Evolutionary conservation across 164 flowering plant genomes (phyloP).

Genomic region (Aristolochia californica): DNA sequence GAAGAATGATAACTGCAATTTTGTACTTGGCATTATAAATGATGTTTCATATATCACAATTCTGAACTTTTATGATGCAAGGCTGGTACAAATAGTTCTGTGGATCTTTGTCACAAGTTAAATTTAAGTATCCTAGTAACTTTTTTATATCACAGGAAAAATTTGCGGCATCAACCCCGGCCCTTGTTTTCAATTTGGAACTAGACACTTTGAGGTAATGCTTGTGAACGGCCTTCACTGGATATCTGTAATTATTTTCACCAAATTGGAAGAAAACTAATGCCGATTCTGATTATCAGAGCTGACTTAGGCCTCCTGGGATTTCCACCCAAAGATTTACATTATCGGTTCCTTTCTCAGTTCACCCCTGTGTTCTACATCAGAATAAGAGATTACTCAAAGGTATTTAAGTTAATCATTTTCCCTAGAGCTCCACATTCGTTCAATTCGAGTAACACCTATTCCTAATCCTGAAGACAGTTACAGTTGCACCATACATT

Average conservation of each 20-base stretch:
- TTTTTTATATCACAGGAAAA: conserved; percentile 34
- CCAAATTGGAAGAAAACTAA: neutral
- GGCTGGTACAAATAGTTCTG: no score
- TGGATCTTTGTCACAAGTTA: no score
- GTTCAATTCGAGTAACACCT: conserved; percentile 10
- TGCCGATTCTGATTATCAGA: conserved; percentile 29
- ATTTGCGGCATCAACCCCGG: conserved; percentile 70
- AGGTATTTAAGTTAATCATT: conserved; percentile 35
- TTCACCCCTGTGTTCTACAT: conserved; percentile 83
- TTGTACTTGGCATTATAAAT: no score
- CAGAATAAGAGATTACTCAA: conserved; percentile 88
- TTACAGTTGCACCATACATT: conserved; percentile 87
- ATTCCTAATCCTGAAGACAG: conserved; percentile 49
- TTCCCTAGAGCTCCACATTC: neutral
- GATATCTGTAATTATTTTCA: neutral
- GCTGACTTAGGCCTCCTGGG: conserved; percentile 92
- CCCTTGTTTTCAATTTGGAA: conserved; percentile 88
- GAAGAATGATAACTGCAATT: no score
- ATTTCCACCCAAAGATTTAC: conserved; percentile 82
- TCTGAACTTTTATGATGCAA: no score
- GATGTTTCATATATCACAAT: no score
- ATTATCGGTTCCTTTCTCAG: conserved; percentile 88
- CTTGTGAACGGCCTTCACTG: neutral
- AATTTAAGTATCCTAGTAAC: neutral
- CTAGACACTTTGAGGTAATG: conserved; percentile 85